Evolutionary conservation across 176 grass and related monocot species (phyloP).

Genomic region (Pharus latifolius): DNA sequence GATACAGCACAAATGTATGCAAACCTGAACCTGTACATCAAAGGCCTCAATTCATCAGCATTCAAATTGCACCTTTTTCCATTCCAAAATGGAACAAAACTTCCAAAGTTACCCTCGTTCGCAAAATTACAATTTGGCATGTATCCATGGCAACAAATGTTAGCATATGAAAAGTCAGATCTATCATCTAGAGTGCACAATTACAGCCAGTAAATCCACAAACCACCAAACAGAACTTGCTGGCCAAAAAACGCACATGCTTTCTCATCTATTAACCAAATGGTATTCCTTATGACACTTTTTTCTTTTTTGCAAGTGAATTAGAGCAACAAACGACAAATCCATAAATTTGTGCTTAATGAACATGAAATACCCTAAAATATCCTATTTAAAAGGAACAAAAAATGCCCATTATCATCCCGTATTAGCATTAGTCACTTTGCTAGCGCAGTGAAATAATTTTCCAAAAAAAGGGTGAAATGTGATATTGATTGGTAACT

Average conservation of each 20-base stretch:
- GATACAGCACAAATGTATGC: conserved; percentile 95
- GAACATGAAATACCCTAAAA: background rate
- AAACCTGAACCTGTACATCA: conserved; percentile 75
- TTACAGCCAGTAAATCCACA: background rate
- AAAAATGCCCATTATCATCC: background rate
- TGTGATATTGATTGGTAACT: too few species aligned
- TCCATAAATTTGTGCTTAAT: background rate
- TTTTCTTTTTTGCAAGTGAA: too few species aligned
- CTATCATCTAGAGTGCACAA: background rate
- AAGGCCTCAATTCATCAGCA: conserved; percentile 1
- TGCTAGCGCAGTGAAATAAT: too few species aligned
- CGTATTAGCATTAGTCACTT: too few species aligned
- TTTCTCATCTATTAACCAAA: background rate
- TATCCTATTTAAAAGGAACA: background rate
- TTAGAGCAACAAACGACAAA: too few species aligned
- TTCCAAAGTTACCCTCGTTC: background rate
- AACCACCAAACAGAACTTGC: background rate
- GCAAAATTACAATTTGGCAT: background rate
- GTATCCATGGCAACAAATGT: background rate
- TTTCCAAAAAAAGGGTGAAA: too few species aligned
- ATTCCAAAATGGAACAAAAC: background rate
- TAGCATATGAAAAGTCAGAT: background rate
- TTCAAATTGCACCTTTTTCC: background rate
- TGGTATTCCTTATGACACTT: too few species aligned
- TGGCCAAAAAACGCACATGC: background rate